A percentile compares a stretch with the other conserved stretches of the same genome.
Conservation (phyloP, 2,329 filamentous ascomycete genomes). For the Epichloe hybrida region DNA sequence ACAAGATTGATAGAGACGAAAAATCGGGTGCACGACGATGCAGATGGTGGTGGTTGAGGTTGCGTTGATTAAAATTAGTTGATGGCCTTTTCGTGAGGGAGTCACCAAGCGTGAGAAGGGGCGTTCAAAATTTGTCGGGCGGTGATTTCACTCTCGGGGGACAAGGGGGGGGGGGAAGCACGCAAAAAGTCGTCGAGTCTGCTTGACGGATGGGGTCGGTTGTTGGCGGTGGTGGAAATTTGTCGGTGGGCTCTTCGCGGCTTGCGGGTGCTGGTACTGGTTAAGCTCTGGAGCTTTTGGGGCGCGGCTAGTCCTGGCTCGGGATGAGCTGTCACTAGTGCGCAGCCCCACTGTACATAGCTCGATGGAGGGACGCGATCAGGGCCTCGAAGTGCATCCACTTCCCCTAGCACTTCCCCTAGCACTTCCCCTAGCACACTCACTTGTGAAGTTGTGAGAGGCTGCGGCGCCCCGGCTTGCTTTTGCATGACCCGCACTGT, state of each 20-base stretch:
- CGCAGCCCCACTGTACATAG: rapidly evolving
- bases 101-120: slow-evolving; percentile 15
- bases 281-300: neutral
- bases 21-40: slow-evolving; percentile 16
- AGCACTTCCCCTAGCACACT: no score
- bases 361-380: no score
- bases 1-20: slow-evolving; percentile 17
- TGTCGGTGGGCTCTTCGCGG: neutral
- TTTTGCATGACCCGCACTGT: slow-evolving; percentile 1
- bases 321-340: no score
- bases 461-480: neutral
- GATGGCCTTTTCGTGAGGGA: slow-evolving; percentile 14
- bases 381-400: no score
- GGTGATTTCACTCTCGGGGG: slow-evolving; percentile 7
- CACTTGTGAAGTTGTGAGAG: neutral
- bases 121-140: slow-evolving; percentile 20
- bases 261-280: neutral
- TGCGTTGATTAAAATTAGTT: slow-evolving; percentile 20
- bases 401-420: no score
- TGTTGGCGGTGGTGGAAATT: slow-evolving; percentile 5
- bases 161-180: slow-evolving; percentile 1
- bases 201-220: neutral
- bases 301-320: neutral
- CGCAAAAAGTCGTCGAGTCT: neutral
- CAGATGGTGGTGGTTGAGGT: slow-evolving; percentile 14